Base-by-base conservation (phyloP, 768 basidiomycete species). In the Trametes sanguinea region DNA sequence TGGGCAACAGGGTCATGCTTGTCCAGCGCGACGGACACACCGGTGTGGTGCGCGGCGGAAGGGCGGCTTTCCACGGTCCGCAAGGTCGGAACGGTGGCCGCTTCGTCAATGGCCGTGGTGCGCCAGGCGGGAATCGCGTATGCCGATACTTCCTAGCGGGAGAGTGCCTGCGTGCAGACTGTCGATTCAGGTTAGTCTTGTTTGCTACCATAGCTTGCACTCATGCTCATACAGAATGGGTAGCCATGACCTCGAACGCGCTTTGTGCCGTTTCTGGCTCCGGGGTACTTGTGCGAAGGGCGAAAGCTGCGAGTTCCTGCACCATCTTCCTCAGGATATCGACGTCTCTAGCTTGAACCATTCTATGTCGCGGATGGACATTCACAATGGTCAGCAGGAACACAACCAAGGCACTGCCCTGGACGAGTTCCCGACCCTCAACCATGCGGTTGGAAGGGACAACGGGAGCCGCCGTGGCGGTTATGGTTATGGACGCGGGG, bases 91-190 rank as follows among this genome's bases (percentile, higher is more conserved):
- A 63, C 50, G 68, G 72, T 4, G 51, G 74, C 76, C 65, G 84
- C 77, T 75, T 69, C 39, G 74, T 75, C 29, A 83, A 85, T 65
- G 86, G 86, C 1, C 82, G 88, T 13, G 82, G 85, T 30, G 76
- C 74, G 0, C 77, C 80, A 53, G 83, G 83, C 50, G 87, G 87
- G 9, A 90, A 87, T 68, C 80, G 93, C 61, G 95, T 99, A 30
- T 99, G 97, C 75, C 82, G 97, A 57, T 98, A 98, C 73, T 99
- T 95, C 76, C 84, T 99, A 29, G 92, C 94, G 6, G 97, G 97
- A 14, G 95, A 98, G 75, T 99, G 97, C 71, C 77, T 98, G 60
- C 78, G 97, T 50, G 92, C 95, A 45, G 97, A 99, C 77, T 98
- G 97, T 77, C 87, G 96, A 59, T 99, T 98, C 80, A 98, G 94